Base-by-base conservation (phyloP, 805 yeast species). In the Wickerhamomyces bisporus region DNA sequence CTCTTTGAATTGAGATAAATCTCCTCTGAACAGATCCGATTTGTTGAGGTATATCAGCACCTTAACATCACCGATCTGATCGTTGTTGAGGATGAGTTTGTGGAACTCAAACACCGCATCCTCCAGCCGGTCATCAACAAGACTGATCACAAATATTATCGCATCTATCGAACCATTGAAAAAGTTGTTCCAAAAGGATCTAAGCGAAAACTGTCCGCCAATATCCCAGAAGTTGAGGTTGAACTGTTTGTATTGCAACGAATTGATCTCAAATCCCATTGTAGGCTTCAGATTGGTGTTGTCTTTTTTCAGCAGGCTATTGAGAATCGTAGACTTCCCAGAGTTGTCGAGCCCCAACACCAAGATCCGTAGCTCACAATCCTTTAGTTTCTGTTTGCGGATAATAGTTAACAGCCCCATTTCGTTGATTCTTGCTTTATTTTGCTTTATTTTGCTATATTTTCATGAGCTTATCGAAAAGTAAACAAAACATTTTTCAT, bases 161-260 rank as follows among this genome's bases (percentile, higher is more conserved):
- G 77, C 75, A 49, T 89, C 89, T 29, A 73, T 62, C 49, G 76
- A 78, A 47, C 88, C 96, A 29, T 50, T 49, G 53, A 84, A 89
- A 59, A 91, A 89, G 61, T 89, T 91, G 50, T 85, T 79, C 98
- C 98, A 89, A 68, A 88, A 88, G 14, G 89, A 79, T 33, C 98
- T 65, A 30, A 89, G 65, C 2, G 91, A 73, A 32, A 71, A 63
- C 58, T 89, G 98, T 2, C 98, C 98, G 5, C 98, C 98, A 11
- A 89, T 79, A 54, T 86, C 96, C 98, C 95, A 83, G 23, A 82
- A 56, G 45, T 80, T 80, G 36, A 83, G 54, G 27, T 44, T 46
- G 30, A 43, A 35, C 3, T 64, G 70, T 2, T 58, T 43, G 44
- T 66, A 61, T 1, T 57, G 51, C 1, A 84, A 51, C 1, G 89